Percentiles rank a stretch among this genome's conserved stretches.
Evolutionary conservation across 371 early-diverging fungal species (phyloP).

Genomic region (Amoeboaphelidium protococcarum): DNA sequence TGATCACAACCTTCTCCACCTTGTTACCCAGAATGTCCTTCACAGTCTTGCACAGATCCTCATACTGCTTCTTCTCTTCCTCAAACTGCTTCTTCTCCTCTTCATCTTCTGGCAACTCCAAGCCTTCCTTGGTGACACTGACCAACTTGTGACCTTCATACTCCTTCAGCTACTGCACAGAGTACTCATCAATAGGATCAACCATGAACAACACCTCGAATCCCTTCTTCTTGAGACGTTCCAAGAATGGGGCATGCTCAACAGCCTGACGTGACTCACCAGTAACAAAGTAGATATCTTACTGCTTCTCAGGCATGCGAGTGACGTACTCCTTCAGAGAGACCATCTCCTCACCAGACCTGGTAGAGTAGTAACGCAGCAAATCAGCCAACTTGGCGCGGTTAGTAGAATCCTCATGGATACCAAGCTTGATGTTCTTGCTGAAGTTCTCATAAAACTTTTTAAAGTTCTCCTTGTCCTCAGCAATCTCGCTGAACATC

Average conservation of each 20-base stretch:
- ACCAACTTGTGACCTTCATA: constrained; percentile 53
- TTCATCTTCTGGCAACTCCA: constrained; percentile 32
- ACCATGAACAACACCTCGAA: constrained; percentile 70
- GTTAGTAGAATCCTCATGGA: constrained; percentile 39
- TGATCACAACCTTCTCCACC: constrained; percentile 33
- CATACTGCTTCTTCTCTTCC: constrained; percentile 16
- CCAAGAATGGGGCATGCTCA: constrained; percentile 56
- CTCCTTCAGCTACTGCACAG: constrained; percentile 32
- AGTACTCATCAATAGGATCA: constrained; percentile 80
- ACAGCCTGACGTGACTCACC: constrained; percentile 40
- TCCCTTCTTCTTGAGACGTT: constrained; percentile 48
- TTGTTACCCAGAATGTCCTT: constrained; percentile 26
- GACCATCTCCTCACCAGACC: constrained; percentile 10
- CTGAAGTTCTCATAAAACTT: constrained; percentile 47
- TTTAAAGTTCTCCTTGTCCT: constrained; percentile 41
- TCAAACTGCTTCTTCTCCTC: constrained; percentile 19
- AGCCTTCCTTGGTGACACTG: constrained; percentile 51
- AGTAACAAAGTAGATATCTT: constrained; percentile 60
- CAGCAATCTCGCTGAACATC: constrained; percentile 38
- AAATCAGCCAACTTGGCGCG: constrained; percentile 43
- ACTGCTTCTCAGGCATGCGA: constrained; percentile 66
- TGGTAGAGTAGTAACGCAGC: constrained; percentile 45
- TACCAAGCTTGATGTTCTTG: constrained; percentile 44
- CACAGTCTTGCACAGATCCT: constrained; percentile 37
- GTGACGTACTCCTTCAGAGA: constrained; percentile 40